Evolutionary conservation across 2,329 filamentous ascomycete species (phyloP).

Genomic region (Trichophyton mentagrophytes): DNA sequence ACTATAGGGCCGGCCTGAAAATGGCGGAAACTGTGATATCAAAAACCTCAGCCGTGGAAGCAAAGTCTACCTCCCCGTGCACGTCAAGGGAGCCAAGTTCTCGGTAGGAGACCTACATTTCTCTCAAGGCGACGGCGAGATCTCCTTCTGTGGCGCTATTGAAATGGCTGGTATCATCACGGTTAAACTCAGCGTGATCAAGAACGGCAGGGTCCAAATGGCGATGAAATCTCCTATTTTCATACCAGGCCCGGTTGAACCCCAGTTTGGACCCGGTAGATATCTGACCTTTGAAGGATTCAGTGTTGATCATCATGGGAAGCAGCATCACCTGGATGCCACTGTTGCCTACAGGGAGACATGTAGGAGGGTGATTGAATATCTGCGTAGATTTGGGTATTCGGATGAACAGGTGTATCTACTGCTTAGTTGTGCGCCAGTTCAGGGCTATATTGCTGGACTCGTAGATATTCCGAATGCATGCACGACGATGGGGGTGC

Average conservation of each 20-base stretch:
- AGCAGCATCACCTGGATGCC: conserved; percentile 79
- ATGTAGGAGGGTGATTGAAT: conserved; percentile 64
- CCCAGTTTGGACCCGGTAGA: conserved; percentile 69
- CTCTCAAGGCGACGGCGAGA: conserved; percentile 79
- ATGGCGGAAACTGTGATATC: conserved; percentile 85
- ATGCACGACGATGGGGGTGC: conserved; percentile 75
- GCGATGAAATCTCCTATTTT: conserved; percentile 75
- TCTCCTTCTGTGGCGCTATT: conserved; percentile 78
- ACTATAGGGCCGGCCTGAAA: conserved; percentile 55
- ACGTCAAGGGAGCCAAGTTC: conserved; percentile 78
- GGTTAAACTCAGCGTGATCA: conserved; percentile 79
- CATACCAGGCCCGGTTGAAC: conserved; percentile 74
- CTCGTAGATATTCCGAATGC: conserved; percentile 87
- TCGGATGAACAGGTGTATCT: conserved; percentile 72
- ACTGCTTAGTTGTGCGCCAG: conserved; percentile 68
- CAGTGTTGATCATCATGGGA: conserved; percentile 73
- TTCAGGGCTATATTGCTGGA: conserved; percentile 78
- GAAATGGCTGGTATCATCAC: conserved; percentile 91
- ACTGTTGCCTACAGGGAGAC: conserved; percentile 80
- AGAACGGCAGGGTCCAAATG: conserved; percentile 60
- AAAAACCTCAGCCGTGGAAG: conserved; percentile 70
- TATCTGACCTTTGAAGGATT: conserved; percentile 85
- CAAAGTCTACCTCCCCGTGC: conserved; percentile 78
- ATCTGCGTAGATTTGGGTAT: conserved; percentile 59
- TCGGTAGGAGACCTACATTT: conserved; percentile 82